These are phyloP conservation scores for Flaveria floridana DNA, from an alignment of 140 eudicot genomes.

Conservation along the genomic window DNA sequence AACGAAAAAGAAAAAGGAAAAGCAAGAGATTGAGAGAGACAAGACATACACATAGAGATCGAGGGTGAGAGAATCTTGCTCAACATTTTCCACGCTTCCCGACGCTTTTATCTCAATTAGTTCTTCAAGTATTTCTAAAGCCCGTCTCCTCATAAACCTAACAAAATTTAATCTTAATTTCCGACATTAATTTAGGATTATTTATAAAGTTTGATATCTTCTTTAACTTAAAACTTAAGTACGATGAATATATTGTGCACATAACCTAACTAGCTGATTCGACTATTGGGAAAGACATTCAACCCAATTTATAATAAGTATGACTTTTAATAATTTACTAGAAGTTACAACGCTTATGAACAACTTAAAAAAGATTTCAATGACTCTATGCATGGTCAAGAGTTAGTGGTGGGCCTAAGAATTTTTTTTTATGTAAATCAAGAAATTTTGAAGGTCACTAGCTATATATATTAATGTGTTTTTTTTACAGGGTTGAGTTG, in stretches of 20 bases:
- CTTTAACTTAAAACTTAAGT: background rate
- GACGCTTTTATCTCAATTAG: background rate
- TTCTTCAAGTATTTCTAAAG: conserved; percentile 2
- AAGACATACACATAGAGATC: background rate
- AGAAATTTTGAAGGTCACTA: too few relatives aligned
- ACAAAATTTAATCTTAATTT: background rate
- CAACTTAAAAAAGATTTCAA: background rate
- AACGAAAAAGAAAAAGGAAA: conserved; percentile 30
- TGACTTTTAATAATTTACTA: background rate
- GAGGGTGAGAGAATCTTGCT: conserved; percentile 22
- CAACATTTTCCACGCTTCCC: conserved; percentile 12
- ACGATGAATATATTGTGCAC: background rate
- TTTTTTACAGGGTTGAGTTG: too few relatives aligned
- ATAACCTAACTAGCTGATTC: background rate
- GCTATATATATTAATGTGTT: too few relatives aligned
- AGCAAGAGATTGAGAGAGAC: conserved; percentile 26
- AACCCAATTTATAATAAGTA: background rate
- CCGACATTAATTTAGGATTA: background rate
- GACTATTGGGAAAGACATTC: background rate
- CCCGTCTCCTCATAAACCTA: conserved; percentile 1
- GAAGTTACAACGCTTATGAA: background rate
- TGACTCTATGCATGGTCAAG: too few relatives aligned
- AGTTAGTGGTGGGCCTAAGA: too few relatives aligned
- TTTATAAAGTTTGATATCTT: background rate
- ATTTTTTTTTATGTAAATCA: too few relatives aligned